phyloP scores from a whole-genome alignment of 495 filamentous ascomycete genomes.

The Podospora pseudoanserina region DNA sequence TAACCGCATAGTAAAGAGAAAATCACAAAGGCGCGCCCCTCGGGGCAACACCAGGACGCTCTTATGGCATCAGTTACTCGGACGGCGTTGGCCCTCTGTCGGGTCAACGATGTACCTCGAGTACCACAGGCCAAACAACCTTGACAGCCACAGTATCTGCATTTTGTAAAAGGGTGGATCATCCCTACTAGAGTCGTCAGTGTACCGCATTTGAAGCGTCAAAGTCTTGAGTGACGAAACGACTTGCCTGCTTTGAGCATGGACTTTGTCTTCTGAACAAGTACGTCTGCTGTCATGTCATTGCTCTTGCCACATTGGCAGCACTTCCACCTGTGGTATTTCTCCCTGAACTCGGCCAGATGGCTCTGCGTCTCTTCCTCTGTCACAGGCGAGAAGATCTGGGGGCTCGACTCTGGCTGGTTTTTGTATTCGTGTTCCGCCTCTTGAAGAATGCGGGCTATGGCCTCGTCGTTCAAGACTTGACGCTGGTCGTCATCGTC shows the following conservation, averaged over 20 bases:
- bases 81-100: not conserved
- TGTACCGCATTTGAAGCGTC: too few species aligned
- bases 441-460: not conserved
- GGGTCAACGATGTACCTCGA: not conserved
- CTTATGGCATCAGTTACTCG: not conserved
- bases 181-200: slow-evolving; percentile 13
- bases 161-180: slow-evolving; percentile 19
- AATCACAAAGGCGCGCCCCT: slow-evolving; percentile 30
- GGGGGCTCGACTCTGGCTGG: not conserved
- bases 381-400: not conserved
- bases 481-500: not conserved
- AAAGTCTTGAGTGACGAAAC: not conserved
- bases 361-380: not conserved
- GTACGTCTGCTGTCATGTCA: not conserved
- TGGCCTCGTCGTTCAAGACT: slow-evolving; percentile 2
- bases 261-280: slow-evolving; percentile 8
- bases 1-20: slow-evolving; percentile 34
- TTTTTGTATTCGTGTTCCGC: not conserved
- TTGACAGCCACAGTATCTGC: slow-evolving; percentile 15
- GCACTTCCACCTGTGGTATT: not conserved
- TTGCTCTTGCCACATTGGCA: not conserved
- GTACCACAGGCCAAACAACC: slow-evolving; percentile 9
- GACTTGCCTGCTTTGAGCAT: slow-evolving; percentile 10
- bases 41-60: slow-evolving; percentile 34
- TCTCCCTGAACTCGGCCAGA: not conserved